phyloP scores from a whole-genome alignment of 176 grass and related monocot genomes.

The Pontederia crassipes region DNA sequence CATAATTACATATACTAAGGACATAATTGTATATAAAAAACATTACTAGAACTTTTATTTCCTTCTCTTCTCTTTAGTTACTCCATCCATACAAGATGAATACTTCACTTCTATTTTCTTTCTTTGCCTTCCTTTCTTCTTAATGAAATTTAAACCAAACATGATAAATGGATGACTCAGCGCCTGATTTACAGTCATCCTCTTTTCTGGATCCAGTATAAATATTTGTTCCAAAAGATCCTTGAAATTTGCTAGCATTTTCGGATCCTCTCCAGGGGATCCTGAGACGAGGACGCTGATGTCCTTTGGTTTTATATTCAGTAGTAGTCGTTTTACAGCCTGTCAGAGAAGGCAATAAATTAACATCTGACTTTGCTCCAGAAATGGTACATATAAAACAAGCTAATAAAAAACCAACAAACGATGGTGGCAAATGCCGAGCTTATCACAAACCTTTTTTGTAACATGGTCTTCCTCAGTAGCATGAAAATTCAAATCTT shows the following conservation, averaged over 20 bases:
- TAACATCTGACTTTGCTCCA: constrained; percentile 15
- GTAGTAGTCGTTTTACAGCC: constrained; percentile 68
- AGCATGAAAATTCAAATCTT: constrained; percentile 91
- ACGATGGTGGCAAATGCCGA: not conserved
- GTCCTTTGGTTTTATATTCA: constrained; percentile 92
- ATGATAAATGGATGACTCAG: constrained; percentile 99
- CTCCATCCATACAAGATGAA: too few relatives aligned
- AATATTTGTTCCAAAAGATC: constrained; percentile 99
- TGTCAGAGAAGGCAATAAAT: constrained; percentile 29
- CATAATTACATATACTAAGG: too few relatives aligned
- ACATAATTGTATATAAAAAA: too few relatives aligned
- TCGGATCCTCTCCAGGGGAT: constrained; percentile 84
- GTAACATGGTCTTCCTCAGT: constrained; percentile 95
- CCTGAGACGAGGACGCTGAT: constrained; percentile 62
- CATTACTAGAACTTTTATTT: too few relatives aligned
- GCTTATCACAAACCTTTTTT: constrained; percentile 46
- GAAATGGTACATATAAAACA: not conserved
- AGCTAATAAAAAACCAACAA: not conserved
- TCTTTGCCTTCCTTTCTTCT: too few relatives aligned
- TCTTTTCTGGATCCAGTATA: constrained; percentile 99
- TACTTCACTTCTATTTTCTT: too few relatives aligned
- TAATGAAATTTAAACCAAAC: constrained; percentile 11
- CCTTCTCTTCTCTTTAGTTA: too few relatives aligned
- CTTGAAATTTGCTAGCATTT: constrained; percentile 87
- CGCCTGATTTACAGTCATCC: constrained; percentile 92